Percentiles rank a stretch among this genome's conserved stretches.
Conservation (phyloP, 2,329 filamentous ascomycete genomes). For the Coniochaeta pulveracea region DNA sequence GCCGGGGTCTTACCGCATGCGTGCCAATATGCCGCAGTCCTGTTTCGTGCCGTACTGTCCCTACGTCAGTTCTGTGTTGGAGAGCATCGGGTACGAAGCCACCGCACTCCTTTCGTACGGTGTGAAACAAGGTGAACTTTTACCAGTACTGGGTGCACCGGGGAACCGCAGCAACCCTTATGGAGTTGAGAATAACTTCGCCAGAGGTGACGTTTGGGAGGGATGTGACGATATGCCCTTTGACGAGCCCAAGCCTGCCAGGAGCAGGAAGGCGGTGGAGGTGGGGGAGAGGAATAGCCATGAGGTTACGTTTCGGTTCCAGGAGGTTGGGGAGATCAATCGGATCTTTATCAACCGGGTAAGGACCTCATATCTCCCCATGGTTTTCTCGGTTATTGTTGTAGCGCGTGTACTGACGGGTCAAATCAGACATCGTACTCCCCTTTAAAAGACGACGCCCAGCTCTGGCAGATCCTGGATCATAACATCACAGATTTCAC, state of each 20-base stretch:
- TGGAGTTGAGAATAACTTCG: constrained; percentile 17
- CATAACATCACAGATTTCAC: constrained; percentile 14
- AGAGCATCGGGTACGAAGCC: constrained; percentile 15
- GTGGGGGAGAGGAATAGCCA: constrained; percentile 18
- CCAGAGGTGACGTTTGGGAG: constrained; percentile 18
- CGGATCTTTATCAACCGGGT: constrained; percentile 24
- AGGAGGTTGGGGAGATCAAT: constrained; percentile 22
- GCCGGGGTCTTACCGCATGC: constrained; percentile 21
- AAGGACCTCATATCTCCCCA: constrained; percentile 3
- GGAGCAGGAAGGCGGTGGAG: constrained; percentile 16
- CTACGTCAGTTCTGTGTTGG: constrained; percentile 18
- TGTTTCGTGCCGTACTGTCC: constrained; percentile 23
- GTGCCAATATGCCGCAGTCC: constrained; percentile 20
- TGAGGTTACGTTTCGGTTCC: constrained; percentile 22
- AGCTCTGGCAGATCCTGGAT: constrained; percentile 21
- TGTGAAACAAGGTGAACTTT: too few species aligned
- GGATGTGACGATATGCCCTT: constrained; percentile 24
- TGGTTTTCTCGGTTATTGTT: too few species aligned
- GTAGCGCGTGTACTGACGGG: too few species aligned
- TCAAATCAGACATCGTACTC: constrained; percentile 20
- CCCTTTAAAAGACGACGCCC: constrained; percentile 19
- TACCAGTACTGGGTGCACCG: constrained; percentile 12
- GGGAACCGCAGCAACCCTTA: constrained; percentile 19
- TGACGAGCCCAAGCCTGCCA: constrained; percentile 19
- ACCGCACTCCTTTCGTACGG: constrained; percentile 20